phyloP scores from a whole-genome alignment of 2,329 filamentous ascomycete species.

The Diaporthe longicolla region DNA sequence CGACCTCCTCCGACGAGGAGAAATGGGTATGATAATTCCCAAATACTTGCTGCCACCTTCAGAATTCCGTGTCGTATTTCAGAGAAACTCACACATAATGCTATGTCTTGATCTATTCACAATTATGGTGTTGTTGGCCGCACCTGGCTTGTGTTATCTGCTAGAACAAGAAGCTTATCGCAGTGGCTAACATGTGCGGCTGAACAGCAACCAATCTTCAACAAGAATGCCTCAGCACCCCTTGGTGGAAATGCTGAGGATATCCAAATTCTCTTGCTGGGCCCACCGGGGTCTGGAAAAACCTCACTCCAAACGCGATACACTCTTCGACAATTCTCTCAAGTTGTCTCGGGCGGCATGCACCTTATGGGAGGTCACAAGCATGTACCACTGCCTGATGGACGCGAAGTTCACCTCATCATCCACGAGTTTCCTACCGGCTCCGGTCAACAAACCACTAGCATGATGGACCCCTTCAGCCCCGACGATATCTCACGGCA shows the following conservation, averaged over 20 bases:
- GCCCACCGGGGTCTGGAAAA: slow-evolving; percentile 34
- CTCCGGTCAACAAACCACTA: slow-evolving; percentile 12
- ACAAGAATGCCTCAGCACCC: slow-evolving; percentile 8
- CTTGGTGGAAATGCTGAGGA: slow-evolving; percentile 34
- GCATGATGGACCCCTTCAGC: slow-evolving; percentile 23
- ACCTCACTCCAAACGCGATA: slow-evolving; percentile 37
- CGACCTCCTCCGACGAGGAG: slow-evolving; percentile 24
- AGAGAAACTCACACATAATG: not conserved
- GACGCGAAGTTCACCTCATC: slow-evolving; percentile 35
- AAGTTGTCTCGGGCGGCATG: not conserved
- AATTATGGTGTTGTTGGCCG: not conserved
- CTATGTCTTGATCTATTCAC: not conserved
- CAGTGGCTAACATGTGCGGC: not conserved
- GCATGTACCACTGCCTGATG: slow-evolving; percentile 21
- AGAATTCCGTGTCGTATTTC: not conserved
- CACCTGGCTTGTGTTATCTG: not conserved
- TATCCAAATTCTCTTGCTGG: slow-evolving; percentile 37
- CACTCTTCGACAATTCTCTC: slow-evolving; percentile 36
- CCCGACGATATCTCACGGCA: slow-evolving; percentile 30
- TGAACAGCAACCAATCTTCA: slow-evolving; percentile 11
- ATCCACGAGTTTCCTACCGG: slow-evolving; percentile 27
- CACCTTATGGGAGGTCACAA: slow-evolving; percentile 33
- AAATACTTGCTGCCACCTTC: not conserved
- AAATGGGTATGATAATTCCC: slow-evolving; percentile 15
- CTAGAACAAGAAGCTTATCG: not conserved